phyloP scores from a whole-genome alignment of 1,284 basidiomycete genomes.

The Farysia itapuensis region DNA sequence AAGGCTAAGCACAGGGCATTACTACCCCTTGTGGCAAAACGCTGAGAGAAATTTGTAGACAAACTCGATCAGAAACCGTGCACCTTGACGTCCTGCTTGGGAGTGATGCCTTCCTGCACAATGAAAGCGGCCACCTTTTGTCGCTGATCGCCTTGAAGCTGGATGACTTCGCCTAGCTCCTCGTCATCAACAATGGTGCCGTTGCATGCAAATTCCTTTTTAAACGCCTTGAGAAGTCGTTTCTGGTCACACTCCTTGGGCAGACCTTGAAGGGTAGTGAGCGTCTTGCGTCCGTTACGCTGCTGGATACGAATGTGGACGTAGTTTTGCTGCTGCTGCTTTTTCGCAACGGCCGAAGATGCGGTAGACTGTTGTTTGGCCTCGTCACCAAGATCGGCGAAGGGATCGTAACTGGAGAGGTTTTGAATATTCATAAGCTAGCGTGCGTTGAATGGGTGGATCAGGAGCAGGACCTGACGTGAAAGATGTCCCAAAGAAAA shows the following conservation, averaged over 20 bases:
- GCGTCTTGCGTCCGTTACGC: conserved; percentile 96
- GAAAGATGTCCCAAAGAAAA: not conserved
- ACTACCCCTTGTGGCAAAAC: no score
- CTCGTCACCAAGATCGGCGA: conserved; percentile 60
- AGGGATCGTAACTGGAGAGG: conserved; percentile 60
- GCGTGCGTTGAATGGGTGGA: conserved; percentile 26
- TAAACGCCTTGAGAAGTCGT: conserved; percentile 98
- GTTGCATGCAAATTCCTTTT: conserved; percentile 99
- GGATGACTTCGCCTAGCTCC: conserved; percentile 95
- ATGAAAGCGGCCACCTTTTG: conserved; percentile 71
- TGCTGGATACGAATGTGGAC: conserved; percentile 79
- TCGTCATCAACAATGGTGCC: conserved; percentile 95
- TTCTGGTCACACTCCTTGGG: conserved; percentile 96
- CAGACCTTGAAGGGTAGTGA: conserved; percentile 96
- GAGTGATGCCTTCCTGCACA: conserved; percentile 54
- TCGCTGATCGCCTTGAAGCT: conserved; percentile 98
- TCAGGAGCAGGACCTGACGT: conserved; percentile 43
- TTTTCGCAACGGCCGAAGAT: conserved; percentile 36
- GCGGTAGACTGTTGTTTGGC: conserved; percentile 32
- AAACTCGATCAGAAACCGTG: conserved; percentile 59
- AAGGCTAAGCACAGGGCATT: no score
- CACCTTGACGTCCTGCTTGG: conserved; percentile 58
- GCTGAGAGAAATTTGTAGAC: no score
- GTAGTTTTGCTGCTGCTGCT: conserved; percentile 56
- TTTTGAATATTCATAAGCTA: conserved; percentile 60